These are phyloP conservation scores for Gymnopilus dilepis DNA, from an alignment of 768 basidiomycete genomes.

Conservation along the genomic window DNA sequence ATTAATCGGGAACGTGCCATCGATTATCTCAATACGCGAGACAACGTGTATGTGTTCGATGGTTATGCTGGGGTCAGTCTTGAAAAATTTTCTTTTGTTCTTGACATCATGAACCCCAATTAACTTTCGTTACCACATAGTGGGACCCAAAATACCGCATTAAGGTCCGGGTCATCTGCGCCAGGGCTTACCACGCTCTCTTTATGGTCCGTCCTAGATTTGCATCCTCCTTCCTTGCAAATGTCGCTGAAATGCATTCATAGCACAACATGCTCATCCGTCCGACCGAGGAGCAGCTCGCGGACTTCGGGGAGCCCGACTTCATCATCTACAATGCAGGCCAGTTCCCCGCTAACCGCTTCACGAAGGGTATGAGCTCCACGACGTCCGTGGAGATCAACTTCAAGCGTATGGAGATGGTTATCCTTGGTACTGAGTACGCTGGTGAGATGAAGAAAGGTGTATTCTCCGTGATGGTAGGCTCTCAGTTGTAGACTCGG, in stretches of 20 bases:
- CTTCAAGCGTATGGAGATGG: constrained; percentile 99
- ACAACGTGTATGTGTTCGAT: constrained; percentile 98
- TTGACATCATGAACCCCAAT: too few species aligned
- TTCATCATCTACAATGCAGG: constrained; percentile 99
- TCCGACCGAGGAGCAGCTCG: constrained; percentile 93
- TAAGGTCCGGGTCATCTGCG: constrained; percentile 99
- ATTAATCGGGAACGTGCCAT: constrained; percentile 99
- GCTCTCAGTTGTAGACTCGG: constrained; percentile 19
- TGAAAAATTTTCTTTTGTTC: constrained; percentile 18
- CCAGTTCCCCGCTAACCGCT: constrained; percentile 99
- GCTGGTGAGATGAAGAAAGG: constrained; percentile 99
- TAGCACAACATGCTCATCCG: constrained; percentile 99
- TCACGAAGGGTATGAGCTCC: constrained; percentile 99
- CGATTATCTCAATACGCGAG: constrained; percentile 97
- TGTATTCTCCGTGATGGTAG: constrained; percentile 96
- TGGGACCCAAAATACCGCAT: constrained; percentile 99
- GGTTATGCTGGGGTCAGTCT: constrained; percentile 80
- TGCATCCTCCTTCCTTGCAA: constrained; percentile 21
- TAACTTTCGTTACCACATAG: constrained; percentile 42
- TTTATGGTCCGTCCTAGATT: constrained; percentile 81
- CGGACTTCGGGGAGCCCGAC: constrained; percentile 95
- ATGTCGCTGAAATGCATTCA: constrained; percentile 9
- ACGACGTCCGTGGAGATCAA: constrained; percentile 99
- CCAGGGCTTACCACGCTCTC: constrained; percentile 96
- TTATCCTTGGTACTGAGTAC: constrained; percentile 98